These are phyloP conservation scores for Lantana camara DNA, from an alignment of 257 asterid species.

Conservation along the genomic window DNA sequence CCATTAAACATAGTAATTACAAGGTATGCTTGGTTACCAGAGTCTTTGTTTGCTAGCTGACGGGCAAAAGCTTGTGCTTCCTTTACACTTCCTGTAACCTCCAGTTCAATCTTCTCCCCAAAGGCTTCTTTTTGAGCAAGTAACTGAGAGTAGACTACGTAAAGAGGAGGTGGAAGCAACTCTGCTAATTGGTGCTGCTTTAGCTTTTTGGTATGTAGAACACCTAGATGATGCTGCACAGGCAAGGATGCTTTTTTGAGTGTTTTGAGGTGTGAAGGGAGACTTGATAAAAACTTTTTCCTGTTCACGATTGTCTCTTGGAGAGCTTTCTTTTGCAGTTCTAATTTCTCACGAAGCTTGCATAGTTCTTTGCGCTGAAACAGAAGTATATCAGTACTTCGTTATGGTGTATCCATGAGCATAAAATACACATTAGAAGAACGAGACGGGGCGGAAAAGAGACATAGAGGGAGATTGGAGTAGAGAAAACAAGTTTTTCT, in stretches of 20 bases:
- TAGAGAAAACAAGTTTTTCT: not conserved
- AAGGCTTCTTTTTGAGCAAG: constrained; percentile 96
- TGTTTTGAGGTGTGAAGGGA: constrained; percentile 96
- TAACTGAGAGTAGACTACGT: constrained; percentile 83
- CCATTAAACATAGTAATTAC: not conserved
- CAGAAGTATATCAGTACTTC: constrained; percentile 27
- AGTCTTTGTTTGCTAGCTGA: constrained; percentile 81
- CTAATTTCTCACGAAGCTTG: constrained; percentile 80
- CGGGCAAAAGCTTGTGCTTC: constrained; percentile 89
- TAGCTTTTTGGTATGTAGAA: constrained; percentile 76
- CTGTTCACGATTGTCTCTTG: constrained; percentile 83
- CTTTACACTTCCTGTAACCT: constrained; percentile 82
- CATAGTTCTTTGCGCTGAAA: constrained; percentile 92
- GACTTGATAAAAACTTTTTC: constrained; percentile 86
- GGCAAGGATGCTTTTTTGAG: constrained; percentile 97
- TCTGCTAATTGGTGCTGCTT: constrained; percentile 96
- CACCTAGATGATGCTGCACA: constrained; percentile 82
- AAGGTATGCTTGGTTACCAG: constrained; percentile 45
- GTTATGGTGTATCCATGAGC: constrained; percentile 11
- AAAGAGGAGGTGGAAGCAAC: constrained; percentile 93
- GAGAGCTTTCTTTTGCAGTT: constrained; percentile 78
- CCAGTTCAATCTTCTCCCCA: constrained; percentile 86
- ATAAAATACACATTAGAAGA: constrained; percentile 20
- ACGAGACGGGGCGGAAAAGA: not conserved
- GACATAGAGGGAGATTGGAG: not conserved